Percentiles rank a stretch among this genome's conserved stretches.
Evolutionary conservation across 2,329 filamentous ascomycete species (phyloP).

Genomic region (Venturia carpophila): DNA sequence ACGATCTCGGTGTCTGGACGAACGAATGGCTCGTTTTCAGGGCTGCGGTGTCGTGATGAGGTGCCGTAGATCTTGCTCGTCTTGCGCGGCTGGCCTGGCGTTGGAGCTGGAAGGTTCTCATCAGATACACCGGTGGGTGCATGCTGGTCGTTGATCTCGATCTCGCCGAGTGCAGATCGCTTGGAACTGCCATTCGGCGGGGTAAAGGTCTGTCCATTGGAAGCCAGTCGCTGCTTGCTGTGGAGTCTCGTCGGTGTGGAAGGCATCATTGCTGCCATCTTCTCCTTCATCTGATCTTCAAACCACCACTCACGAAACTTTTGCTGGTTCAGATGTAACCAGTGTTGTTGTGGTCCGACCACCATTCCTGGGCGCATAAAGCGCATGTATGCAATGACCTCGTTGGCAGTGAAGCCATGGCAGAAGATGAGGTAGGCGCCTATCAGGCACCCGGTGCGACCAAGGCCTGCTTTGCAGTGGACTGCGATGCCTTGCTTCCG

Average conservation of each 20-base stretch:
- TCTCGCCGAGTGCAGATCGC: slow-evolving; percentile 84
- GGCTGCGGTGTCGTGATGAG: slow-evolving; percentile 17
- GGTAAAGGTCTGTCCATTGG: slow-evolving; percentile 66
- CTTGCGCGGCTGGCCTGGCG: slow-evolving; percentile 91
- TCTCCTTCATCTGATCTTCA: slow-evolving; percentile 70
- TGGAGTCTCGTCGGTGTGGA: slow-evolving; percentile 44
- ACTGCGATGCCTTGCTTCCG: slow-evolving; percentile 92
- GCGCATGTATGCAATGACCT: slow-evolving; percentile 95
- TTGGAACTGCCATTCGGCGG: slow-evolving; percentile 73
- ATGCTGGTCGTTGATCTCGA: slow-evolving; percentile 66
- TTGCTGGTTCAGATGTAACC: slow-evolving; percentile 94
- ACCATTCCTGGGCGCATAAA: slow-evolving; percentile 99
- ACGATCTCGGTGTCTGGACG: slow-evolving; percentile 53
- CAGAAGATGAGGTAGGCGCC: slow-evolving; percentile 97
- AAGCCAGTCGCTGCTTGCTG: slow-evolving; percentile 46
- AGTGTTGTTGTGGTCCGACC: slow-evolving; percentile 96
- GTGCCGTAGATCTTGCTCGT: slow-evolving; percentile 67
- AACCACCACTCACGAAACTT: slow-evolving; percentile 98
- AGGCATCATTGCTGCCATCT: slow-evolving; percentile 56
- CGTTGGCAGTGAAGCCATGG: slow-evolving; percentile 93
- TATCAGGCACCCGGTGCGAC: slow-evolving; percentile 90
- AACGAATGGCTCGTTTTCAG: slow-evolving; percentile 38
- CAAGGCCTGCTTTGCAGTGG: slow-evolving; percentile 96
- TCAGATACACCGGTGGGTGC: slow-evolving; percentile 49
- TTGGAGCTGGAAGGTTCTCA: slow-evolving; percentile 89